Conservation (phyloP, 805 yeast genomes). For the Starmerella ratchasimensis region DNA sequence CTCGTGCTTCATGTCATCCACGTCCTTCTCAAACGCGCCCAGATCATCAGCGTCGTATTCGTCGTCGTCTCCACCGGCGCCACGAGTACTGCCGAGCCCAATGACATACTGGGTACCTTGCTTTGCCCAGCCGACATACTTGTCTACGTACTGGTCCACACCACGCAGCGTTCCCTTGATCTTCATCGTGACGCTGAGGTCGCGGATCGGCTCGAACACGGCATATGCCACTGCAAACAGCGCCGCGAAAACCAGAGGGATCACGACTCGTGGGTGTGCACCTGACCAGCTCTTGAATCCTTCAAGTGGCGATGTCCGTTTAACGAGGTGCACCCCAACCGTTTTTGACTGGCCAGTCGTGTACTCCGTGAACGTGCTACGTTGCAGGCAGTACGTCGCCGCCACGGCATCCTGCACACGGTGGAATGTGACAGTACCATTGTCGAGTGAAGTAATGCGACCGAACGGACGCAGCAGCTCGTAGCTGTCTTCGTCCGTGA, state of each 20-base stretch:
- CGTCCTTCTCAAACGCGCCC: no score
- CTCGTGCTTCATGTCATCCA: background rate
- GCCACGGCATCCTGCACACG: constrained; percentile 55
- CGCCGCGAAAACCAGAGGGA: constrained; percentile 68
- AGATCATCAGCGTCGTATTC: background rate
- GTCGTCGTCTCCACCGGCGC: background rate
- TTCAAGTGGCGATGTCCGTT: constrained; percentile 4
- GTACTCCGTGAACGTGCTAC: background rate
- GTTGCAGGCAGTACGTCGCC: constrained; percentile 85
- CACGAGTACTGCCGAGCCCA: background rate
- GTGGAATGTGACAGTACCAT: constrained; percentile 37
- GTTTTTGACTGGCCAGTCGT: background rate
- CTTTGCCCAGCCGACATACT: constrained; percentile 8
- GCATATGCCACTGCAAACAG: constrained; percentile 70
- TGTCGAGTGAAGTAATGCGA: constrained; percentile 36
- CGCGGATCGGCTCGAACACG: constrained; percentile 86
- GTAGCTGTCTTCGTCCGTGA: constrained; percentile 72
- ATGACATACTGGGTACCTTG: background rate
- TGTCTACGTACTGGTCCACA: constrained; percentile 2
- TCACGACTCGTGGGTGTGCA: constrained; percentile 67
- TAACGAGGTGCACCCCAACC: constrained; percentile 41
- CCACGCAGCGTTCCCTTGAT: constrained; percentile 27
- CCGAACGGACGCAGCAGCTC: constrained; percentile 81
- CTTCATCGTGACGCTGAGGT: constrained; percentile 60
- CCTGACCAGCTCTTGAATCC: constrained; percentile 43